Base-by-base conservation (phyloP, 768 basidiomycete genomes). In the Pisolithus sp. region DNA sequence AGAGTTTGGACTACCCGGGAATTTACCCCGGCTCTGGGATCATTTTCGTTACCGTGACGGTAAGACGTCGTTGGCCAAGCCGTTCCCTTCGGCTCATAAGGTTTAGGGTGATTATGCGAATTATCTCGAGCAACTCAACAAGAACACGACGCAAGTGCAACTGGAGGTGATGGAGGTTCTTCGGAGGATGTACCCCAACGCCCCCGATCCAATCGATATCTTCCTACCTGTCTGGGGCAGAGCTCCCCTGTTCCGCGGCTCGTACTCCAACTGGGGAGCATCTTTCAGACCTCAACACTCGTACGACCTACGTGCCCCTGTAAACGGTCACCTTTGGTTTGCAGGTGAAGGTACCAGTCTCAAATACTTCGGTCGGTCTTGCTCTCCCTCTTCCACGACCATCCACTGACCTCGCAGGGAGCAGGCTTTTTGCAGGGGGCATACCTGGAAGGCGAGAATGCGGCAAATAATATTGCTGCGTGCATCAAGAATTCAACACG, bases 231-330 rank as follows among this genome's bases (percentile, higher is more conserved):
- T 73, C 3, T 87, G 85, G 86, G 57, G 71, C 44, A 62, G 64
- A 12, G 73, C 85, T 58, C 74, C 76, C 3, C 66, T 77, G 31
- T 68, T 50, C 53, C 57, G 62, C 0, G 67, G 66, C 4, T 79
- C 82, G 4, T 87, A 82, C 57, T 81, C 80, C 20, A 87, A 85
- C 53, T 86, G 83, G 83, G 84, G 83, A 0, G 73, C 85, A 0
- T 73, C 80, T 3, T 84, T 83, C 55, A 63, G 78, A 10, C 72
- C 71, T 15, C 68, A 64, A 8, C 80, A 83, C 48, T 72, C 79
- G n/a, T 67, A 75, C 24, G 82, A 85, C 58, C 58, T 85, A 44
- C 72, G 77, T 51, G 78, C 80, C 5, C 81, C 78, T 18, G 68
- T 85, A 17, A 68, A 67, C 6, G 55, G 65, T 34, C 68, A 72